Conservation (phyloP, 2,329 filamentous ascomycete species). For the Ophiostoma ulmi region DNA sequence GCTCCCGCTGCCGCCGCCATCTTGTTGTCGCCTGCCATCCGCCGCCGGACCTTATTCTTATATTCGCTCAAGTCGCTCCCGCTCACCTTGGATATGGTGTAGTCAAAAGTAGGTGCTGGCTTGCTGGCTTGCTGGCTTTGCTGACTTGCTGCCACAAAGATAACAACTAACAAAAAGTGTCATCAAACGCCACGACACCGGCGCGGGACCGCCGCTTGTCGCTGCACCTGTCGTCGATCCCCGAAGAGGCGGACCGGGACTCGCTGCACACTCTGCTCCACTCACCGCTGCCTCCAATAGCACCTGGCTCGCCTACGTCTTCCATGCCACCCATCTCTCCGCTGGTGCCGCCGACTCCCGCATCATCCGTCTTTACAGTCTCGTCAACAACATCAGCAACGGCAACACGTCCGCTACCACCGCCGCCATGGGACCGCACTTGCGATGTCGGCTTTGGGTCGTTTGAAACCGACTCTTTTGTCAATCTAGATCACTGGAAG, state of each 20-base stretch:
- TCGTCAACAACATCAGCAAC: background rate
- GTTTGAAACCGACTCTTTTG: background rate
- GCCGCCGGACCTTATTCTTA: background rate
- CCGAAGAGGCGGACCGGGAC: slow-evolving; percentile 17
- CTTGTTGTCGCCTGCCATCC: background rate
- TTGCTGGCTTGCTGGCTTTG: too few species aligned
- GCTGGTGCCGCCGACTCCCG: background rate
- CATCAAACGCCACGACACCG: background rate
- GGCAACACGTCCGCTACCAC: background rate
- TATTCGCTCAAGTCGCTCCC: background rate
- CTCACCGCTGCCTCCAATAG: background rate
- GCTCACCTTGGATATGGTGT: background rate
- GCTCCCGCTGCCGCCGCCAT: background rate
- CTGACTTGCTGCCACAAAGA: background rate
- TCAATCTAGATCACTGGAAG: background rate
- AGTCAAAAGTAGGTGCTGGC: background rate
- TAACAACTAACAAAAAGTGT: background rate
- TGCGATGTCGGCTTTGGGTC: slow-evolving; percentile 20
- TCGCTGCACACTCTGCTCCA: background rate
- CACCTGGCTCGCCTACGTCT: background rate
- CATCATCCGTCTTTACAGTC: background rate
- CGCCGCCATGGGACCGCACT: slow-evolving; percentile 24
- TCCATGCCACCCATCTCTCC: background rate
- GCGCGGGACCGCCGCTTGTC: slow-evolving; percentile 12
- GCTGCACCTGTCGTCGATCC: slow-evolving; percentile 16